Percentiles rank a stretch among this genome's conserved stretches.
phyloP scores from a whole-genome alignment of 495 filamentous ascomycete genomes.

The Alectoria sarmentosa region DNA sequence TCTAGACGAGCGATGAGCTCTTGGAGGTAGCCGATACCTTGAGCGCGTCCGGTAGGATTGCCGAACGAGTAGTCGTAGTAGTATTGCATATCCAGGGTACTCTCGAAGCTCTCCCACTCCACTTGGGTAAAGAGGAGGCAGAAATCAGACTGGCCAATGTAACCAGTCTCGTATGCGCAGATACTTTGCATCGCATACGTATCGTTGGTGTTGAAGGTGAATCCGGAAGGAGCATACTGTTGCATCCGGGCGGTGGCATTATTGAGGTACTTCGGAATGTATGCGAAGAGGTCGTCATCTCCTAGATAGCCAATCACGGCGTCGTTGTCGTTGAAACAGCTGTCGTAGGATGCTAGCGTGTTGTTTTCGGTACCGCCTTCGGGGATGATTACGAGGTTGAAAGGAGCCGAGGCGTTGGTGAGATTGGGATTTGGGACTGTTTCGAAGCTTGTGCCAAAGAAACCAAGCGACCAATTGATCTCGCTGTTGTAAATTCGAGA shows the following conservation, averaged over 20 bases:
- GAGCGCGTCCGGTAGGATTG: slow-evolving; percentile 35
- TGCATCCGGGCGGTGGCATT: slow-evolving; percentile 31
- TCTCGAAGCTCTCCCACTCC: slow-evolving; percentile 39
- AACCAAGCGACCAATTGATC: slow-evolving; percentile 37
- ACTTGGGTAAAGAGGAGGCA: slow-evolving; percentile 34
- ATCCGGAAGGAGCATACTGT: slow-evolving; percentile 31
- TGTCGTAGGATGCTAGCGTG: slow-evolving; percentile 37
- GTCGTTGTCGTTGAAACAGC: slow-evolving; percentile 31
- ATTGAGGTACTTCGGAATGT: slow-evolving; percentile 31
- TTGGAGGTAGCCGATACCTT: slow-evolving; percentile 37
- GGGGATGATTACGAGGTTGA: slow-evolving; percentile 33
- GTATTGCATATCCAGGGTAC: slow-evolving; percentile 35
- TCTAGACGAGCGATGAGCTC: slow-evolving; percentile 36
- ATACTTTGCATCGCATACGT: slow-evolving; percentile 39
- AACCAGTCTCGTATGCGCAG: slow-evolving; percentile 35
- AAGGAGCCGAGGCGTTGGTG: slow-evolving; percentile 28
- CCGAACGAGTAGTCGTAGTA: slow-evolving; percentile 37
- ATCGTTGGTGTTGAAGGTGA: slow-evolving; percentile 34
- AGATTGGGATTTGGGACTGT: slow-evolving; percentile 27
- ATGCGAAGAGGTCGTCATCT: slow-evolving; percentile 31
- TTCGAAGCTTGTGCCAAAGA: slow-evolving; percentile 35
- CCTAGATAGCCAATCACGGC: slow-evolving; percentile 27
- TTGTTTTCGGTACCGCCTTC: slow-evolving; percentile 39
- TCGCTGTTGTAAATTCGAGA: slow-evolving; percentile 44
- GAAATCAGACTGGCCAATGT: slow-evolving; percentile 32